Base-by-base conservation (phyloP, 441 rosid genomes). In the Mallotus repandus region DNA sequence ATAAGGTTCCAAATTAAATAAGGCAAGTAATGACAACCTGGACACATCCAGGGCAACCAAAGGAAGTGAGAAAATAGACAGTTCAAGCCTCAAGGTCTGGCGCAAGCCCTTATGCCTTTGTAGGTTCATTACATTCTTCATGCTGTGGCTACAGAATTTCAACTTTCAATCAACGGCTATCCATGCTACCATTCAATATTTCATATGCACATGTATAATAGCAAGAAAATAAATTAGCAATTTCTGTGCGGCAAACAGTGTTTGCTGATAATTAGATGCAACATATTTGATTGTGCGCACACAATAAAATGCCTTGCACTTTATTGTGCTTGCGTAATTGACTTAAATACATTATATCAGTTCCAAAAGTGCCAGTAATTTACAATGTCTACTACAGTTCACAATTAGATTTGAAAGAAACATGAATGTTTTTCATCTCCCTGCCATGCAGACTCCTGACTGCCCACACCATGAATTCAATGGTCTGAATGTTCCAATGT, bases 121-220 rank as follows among this genome's bases (percentile, higher is more conserved):
- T 4, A 61, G 62, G 45, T 49, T 7, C 46, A 66, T 38, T 71
- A n/a, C 52, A 71, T 32, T 46, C 63, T 45, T 29, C 71, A 57
- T 74, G 71, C 65, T 70, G n/a, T 14, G 1, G 3, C 13, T 22
- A 22, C 45, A 46, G 66, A 69, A 22, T 45, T 25, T 45, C 41
- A 60, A 15, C 43, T 58, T 46, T 38, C 3, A 1, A 11, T 12
- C 4, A 70, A 45, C 16, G 50, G 52, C 18, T 9, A 58, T 29
- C 29, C 3, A 13, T 21, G 1, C 6, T 11, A 9, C 16, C 14
- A 9, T 2, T 14, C 16, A 22, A n/a, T n/a, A n/a, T n/a, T n/a
- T n/a, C n/a, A 9, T 25, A 9, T 58, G 2, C 18, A 25, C 3
- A 58, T 25, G 63, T 38, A 58, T 14, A 25, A 3, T 21, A 22